Evolutionary conservation across 371 early-diverging fungal genomes (phyloP).

Genomic region (Mortierella sp.): DNA sequence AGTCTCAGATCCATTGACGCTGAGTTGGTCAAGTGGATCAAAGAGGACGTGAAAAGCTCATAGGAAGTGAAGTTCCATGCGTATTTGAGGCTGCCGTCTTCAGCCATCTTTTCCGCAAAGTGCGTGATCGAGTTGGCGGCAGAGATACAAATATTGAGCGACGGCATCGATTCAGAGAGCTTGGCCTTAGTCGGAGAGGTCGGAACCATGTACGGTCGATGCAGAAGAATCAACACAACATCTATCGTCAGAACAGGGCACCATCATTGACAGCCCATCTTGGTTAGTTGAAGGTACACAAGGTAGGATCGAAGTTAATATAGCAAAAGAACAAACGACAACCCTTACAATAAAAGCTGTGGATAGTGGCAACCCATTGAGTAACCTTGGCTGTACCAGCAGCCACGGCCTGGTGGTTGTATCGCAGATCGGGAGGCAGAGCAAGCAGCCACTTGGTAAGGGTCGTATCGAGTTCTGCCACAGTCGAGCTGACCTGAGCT

Average conservation of each 20-base stretch:
- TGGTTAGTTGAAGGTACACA: too few species aligned
- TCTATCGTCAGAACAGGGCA: slow-evolving; percentile 7
- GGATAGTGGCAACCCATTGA: slow-evolving; percentile 31
- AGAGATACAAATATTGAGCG: slow-evolving; percentile 32
- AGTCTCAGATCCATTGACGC: slow-evolving; percentile 30
- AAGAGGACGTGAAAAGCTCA: slow-evolving; percentile 20
- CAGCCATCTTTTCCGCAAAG: slow-evolving; percentile 8
- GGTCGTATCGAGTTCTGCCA: slow-evolving; percentile 29
- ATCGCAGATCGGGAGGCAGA: slow-evolving; percentile 18
- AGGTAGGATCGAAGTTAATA: too few species aligned
- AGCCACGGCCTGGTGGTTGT: slow-evolving; percentile 18
- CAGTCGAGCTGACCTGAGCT: slow-evolving; percentile 17
- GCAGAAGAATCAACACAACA: slow-evolving; percentile 61
- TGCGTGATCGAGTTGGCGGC: slow-evolving; percentile 38
- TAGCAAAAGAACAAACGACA: too few species aligned
- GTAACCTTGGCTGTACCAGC: slow-evolving; percentile 7
- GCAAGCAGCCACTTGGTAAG: slow-evolving; percentile 33
- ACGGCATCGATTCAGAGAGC: slow-evolving; percentile 34
- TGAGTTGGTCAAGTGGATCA: slow-evolving; percentile 38
- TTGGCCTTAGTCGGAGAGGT: slow-evolving; percentile 26
- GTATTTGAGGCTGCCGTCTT: slow-evolving; percentile 6
- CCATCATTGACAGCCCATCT: too few species aligned
- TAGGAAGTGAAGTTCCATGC: slow-evolving; percentile 23
- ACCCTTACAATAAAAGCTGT: slow-evolving; percentile 39
- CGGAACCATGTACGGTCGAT: slow-evolving; percentile 64